Base-by-base conservation (phyloP, 768 basidiomycete genomes). In the Kwoniella newhampshirensis region DNA sequence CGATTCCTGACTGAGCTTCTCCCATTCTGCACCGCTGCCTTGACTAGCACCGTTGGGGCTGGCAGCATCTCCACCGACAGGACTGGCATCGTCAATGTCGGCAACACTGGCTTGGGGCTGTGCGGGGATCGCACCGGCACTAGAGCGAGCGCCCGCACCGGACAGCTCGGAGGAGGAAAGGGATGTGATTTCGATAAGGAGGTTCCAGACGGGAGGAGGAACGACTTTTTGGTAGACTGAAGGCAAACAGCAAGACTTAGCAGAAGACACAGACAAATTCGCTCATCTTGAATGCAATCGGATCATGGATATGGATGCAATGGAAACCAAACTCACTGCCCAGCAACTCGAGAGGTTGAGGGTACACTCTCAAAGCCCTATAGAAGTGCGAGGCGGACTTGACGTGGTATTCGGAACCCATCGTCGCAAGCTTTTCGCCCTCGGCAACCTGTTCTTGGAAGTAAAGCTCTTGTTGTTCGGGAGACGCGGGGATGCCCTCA, bases 281-380 rank as follows among this genome's bases (percentile, higher is more conserved):
- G n/a, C n/a, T n/a, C n/a, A n/a, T n/a, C n/a, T n/a, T n/a, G n/a
- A n/a, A n/a, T n/a, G n/a, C n/a, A n/a, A n/a, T n/a, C n/a, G n/a
- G n/a, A n/a, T n/a, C n/a, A n/a, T n/a, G n/a, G n/a, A 4, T 4
- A 9, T 43, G 20, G 41, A 15, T 4, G 2, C 2, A 4, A 21
- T 20, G 7, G 23, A 7, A 43, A 9, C 9, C 12, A 28, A 8
- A 71, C 75, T 64, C 32, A 77, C 75, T 93, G 76, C 87, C 84
- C 68, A 99, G 87, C 66, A 98, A 84, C 77, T 98, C 96, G 28
- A 91, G 85, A 0, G 93, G 91, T 27, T 88, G 85, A 47, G 96
- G 96, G 79, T 99, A 99, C 32, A 96, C 91, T 52, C 87, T 82
- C 57, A 98, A 85, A 1, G 91, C 93, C 47, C 91, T 84, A 83